These are phyloP conservation scores for Talaromyces sp. DNA, from an alignment of 2,329 filamentous ascomycete species.

Conservation along the genomic window DNA sequence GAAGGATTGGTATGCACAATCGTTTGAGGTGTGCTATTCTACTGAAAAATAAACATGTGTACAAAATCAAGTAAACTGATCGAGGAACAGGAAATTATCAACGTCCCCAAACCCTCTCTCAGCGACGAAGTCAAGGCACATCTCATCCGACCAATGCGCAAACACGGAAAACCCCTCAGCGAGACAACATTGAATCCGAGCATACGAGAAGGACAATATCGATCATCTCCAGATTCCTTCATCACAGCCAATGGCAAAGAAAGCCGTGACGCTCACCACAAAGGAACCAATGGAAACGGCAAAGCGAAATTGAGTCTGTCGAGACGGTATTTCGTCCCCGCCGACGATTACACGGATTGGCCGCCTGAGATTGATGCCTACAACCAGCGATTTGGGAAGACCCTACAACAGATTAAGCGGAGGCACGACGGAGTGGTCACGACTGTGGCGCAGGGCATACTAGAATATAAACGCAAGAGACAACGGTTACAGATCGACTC, in stretches of 20 bases:
- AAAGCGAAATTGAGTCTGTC: conserved; percentile 43
- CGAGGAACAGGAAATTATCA: conserved; percentile 70
- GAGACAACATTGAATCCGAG: conserved; percentile 88
- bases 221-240: conserved; percentile 39
- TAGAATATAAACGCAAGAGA: conserved; percentile 94
- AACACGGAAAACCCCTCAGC: conserved; percentile 62
- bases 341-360: conserved; percentile 85
- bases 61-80: conserved; percentile 9
- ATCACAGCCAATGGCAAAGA: conserved; percentile 40
- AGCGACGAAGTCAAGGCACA: conserved; percentile 70
- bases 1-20: conserved; percentile 98
- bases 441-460: conserved; percentile 93
- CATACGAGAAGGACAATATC: conserved; percentile 75
- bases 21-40: conserved; percentile 71
- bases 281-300: conserved; percentile 36
- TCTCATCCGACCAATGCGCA: conserved; percentile 54
- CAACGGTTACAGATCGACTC: conserved; percentile 98
- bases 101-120: conserved; percentile 71
- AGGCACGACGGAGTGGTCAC: conserved; percentile 96
- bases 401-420: conserved; percentile 88
- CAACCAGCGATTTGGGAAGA: conserved; percentile 84
- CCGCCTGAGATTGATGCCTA: conserved; percentile 91
- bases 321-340: conserved; percentile 82
- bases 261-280: conserved; percentile 38
- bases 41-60: conserved; percentile 18